phyloP scores from a whole-genome alignment of 768 basidiomycete species.

The Naganishia antarctica region DNA sequence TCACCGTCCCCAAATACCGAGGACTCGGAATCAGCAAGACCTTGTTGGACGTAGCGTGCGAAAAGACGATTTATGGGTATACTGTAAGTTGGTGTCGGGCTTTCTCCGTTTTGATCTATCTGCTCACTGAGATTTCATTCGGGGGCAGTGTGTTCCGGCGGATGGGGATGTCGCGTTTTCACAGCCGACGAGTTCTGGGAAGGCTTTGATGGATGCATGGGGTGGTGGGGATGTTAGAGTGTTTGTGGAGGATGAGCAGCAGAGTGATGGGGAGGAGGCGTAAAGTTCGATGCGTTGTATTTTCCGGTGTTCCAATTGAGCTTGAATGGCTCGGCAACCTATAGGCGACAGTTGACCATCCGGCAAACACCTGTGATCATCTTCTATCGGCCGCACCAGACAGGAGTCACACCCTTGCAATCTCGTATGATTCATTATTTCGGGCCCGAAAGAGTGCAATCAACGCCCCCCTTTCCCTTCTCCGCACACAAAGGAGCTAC shows the following conservation, averaged over 20 bases:
- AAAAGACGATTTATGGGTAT: conserved; percentile 41
- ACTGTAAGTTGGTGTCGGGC: conserved; percentile 19
- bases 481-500: too few species aligned
- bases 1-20: conserved; percentile 41
- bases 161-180: conserved; percentile 45
- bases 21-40: conserved; percentile 31
- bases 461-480: too few species aligned
- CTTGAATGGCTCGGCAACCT: too few species aligned
- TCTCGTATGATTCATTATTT: too few species aligned
- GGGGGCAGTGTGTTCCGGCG: conserved; percentile 27
- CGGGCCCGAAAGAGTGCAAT: too few species aligned
- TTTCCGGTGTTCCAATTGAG: too few species aligned
- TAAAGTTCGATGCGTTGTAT: too few species aligned
- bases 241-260: conserved; percentile 47
- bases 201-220: conserved; percentile 43
- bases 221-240: conserved; percentile 42
- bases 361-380: too few species aligned
- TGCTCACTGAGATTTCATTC: background rate
- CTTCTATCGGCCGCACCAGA: too few species aligned
- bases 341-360: too few species aligned
- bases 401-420: too few species aligned
- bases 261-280: conserved; percentile 11
- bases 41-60: conserved; percentile 38
- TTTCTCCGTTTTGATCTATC: conserved; percentile 7
- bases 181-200: conserved; percentile 45